Conservation (phyloP, 352 stramenopile species). For the Phytophthora hibernalis region DNA sequence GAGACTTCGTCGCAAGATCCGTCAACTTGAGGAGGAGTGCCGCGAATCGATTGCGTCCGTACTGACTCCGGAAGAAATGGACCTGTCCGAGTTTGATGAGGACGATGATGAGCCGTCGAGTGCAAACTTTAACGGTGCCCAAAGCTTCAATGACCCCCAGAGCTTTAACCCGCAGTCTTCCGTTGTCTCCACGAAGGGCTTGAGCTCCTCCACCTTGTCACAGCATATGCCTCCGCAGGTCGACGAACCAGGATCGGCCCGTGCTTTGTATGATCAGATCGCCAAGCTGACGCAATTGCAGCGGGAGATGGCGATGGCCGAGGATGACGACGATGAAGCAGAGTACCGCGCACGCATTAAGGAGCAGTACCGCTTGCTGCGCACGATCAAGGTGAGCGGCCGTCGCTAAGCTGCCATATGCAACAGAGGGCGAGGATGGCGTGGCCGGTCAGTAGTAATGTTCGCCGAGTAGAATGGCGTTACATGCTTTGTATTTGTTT, state of each 20-base stretch:
- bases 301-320: conserved; percentile 53
- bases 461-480: conserved; percentile 28
- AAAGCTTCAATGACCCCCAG: conserved; percentile 1
- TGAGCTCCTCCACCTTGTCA: conserved; percentile 42
- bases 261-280: conserved; percentile 58
- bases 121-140: conserved; percentile 4
- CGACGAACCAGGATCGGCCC: conserved; percentile 50
- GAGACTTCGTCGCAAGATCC: conserved; percentile 47
- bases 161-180: conserved; percentile 35
- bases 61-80: conserved; percentile 57
- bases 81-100: conserved; percentile 45
- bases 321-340: conserved; percentile 55
- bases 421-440: not conserved
- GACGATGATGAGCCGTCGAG: conserved; percentile 26
- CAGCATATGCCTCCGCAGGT: conserved; percentile 30
- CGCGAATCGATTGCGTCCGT: conserved; percentile 65
- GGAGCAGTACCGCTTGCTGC: conserved; percentile 62
- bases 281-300: conserved; percentile 61
- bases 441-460: conserved; percentile 12
- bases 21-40: conserved; percentile 59
- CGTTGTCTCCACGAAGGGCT: conserved; percentile 29
- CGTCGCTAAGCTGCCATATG: not conserved
- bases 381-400: conserved; percentile 50
- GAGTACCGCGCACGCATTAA: conserved; percentile 63
- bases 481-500: conserved; percentile 17